Conservation (phyloP, 495 filamentous ascomycete genomes). For the Eremomyces bilateralis region DNA sequence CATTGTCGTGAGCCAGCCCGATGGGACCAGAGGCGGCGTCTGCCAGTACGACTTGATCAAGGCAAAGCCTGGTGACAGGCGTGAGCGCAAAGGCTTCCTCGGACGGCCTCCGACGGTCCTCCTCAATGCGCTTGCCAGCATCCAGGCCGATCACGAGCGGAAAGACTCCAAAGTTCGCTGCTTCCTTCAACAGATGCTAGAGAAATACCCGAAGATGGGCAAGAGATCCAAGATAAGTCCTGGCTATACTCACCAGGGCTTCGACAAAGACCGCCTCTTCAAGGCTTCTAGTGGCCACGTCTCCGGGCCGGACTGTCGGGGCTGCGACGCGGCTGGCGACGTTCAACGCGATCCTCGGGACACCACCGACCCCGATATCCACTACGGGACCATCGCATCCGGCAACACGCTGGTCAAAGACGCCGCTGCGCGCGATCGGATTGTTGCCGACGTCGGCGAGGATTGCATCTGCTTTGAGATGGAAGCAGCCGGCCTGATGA, state of each 20-base stretch:
- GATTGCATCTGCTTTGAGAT: conserved; percentile 13
- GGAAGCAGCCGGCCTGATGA: conserved; percentile 13
- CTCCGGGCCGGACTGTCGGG: neutral
- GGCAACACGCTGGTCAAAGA: neutral
- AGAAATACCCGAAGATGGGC: neutral
- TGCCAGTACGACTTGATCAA: conserved; percentile 25
- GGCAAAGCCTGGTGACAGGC: conserved; percentile 8
- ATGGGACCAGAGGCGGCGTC: conserved; percentile 15
- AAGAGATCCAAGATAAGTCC: neutral
- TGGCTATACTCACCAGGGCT: neutral
- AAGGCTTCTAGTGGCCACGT: neutral
- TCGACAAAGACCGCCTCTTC: conserved; percentile 1
- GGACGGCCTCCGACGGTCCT: conserved; percentile 17
- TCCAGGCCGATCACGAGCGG: conserved; percentile 7
- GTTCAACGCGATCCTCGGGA: neutral
- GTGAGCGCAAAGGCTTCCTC: conserved; percentile 17
- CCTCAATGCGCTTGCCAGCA: conserved; percentile 12
- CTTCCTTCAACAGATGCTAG: neutral
- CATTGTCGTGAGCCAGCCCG: conserved; percentile 23
- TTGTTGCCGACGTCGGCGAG: neutral
- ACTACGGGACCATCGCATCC: conserved; percentile 1
- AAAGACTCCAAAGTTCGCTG: neutral
- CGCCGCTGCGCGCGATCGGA: neutral
- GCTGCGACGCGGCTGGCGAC: neutral
- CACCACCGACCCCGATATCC: neutral